Base-by-base conservation (phyloP, 371 early-diverging fungal species). In the Rhizopus stolonifer region DNA sequence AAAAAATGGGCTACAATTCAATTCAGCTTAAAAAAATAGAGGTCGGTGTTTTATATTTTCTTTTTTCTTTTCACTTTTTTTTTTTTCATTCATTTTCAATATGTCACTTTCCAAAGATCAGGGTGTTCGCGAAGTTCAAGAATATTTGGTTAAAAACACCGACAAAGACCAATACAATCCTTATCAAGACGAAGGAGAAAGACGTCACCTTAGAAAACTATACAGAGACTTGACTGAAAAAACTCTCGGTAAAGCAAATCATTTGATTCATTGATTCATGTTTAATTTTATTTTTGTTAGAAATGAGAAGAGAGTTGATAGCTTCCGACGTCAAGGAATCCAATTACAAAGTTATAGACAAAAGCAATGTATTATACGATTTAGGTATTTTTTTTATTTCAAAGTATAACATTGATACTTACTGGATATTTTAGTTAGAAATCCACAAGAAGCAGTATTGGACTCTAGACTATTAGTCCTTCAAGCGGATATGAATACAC, bases 401-500 rank as follows among this genome's bases (percentile, higher is more conserved):
- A 19, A 18, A 3, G n/a, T 15, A 14, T n/a, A 19, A 4, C 31
- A 13, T 10, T 7, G 36, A 10, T 49, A 24, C 7, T 45, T 18
- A n/a, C 11, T 33, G 13, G 25, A 33, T 22, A 40, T 36, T 19
- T 13, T 58, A 85, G 92, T 91, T 9, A 70, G 64, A 21, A 82
- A 81, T 45, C 82, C 92, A 0, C 83, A 88, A n/a, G 96, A 96
- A 75, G 96, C 95, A 15, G 81, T 89, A 0, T 76, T 94, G 38
- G 96, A 96, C 77, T 86, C 94, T 8, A 74, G 79, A 23, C 65
- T 93, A 1, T 70, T 94, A 17, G 76, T 86, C 6, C 47, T 84
- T 21, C 80, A 91, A 0, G 87, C 93, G 0, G 90, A 89, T 50
- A 56, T 94, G 19, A 83, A 85, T 40, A 81, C 83, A 8, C 83